These are phyloP conservation scores for Saraca asoca DNA, from an alignment of 331 rosid genomes.

Conservation along the genomic window DNA sequence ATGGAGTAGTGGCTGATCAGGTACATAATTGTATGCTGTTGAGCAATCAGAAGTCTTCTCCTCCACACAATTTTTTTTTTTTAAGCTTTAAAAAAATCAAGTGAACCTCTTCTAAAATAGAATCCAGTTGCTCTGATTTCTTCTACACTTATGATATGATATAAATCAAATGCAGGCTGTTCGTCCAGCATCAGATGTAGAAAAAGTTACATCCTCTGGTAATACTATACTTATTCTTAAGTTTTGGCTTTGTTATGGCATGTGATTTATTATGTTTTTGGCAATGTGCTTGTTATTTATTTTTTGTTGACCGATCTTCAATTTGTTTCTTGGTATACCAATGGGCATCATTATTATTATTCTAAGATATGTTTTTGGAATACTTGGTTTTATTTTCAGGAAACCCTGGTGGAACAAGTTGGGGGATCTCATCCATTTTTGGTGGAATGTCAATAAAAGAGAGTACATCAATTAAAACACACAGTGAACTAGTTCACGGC, in stretches of 20 bases:
- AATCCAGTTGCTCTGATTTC: slow-evolving; percentile 15
- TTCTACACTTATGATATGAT: slow-evolving; percentile 28
- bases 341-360: slow-evolving; percentile 1
- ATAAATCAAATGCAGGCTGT: slow-evolving; percentile 53
- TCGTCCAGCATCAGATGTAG: slow-evolving; percentile 61
- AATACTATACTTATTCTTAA: slow-evolving; percentile 26
- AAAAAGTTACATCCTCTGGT: slow-evolving; percentile 70
- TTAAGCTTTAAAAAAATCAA: slow-evolving; percentile 2
- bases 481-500: slow-evolving; percentile 56
- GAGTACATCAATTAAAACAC: slow-evolving; percentile 46
- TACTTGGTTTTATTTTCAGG: slow-evolving; percentile 48
- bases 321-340: neutral
- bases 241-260: slow-evolving; percentile 18
- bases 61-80: neutral
- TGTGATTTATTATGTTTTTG: slow-evolving; percentile 5
- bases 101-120: slow-evolving; percentile 20
- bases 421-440: slow-evolving; percentile 87
- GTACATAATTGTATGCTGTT: slow-evolving; percentile 40
- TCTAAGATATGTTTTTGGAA: slow-evolving; percentile 18
- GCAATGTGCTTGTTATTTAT: neutral
- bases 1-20: slow-evolving; percentile 77
- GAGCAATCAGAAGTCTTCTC: slow-evolving; percentile 2
- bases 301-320: neutral
- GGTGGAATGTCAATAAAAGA: slow-evolving; percentile 61
- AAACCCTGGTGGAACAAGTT: slow-evolving; percentile 56